These are phyloP conservation scores for Skeletonema grethae DNA, from an alignment of 108 stramenopile genomes.

Conservation along the genomic window DNA sequence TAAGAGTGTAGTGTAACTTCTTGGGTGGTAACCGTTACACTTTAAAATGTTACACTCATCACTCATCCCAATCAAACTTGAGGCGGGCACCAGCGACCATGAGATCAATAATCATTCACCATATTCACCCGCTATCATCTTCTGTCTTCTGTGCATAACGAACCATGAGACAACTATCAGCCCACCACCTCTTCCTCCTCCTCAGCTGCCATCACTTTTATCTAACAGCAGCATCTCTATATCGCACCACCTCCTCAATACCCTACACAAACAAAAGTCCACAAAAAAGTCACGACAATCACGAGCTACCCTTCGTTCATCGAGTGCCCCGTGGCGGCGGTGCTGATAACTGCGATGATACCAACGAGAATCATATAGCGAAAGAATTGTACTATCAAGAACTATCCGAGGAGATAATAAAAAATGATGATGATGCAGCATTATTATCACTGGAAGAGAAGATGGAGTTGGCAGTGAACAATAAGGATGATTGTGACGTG, in stretches of 20 bases:
- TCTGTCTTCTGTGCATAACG: too few relatives aligned
- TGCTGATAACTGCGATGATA: not conserved
- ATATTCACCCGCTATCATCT: too few relatives aligned
- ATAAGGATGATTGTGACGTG: not conserved
- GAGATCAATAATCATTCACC: too few relatives aligned
- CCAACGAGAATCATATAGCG: not conserved
- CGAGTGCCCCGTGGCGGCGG: constrained; percentile 1
- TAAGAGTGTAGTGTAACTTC: too few relatives aligned
- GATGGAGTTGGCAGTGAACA: not conserved
- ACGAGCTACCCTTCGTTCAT: not conserved
- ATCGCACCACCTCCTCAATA: not conserved
- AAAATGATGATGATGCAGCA: not conserved
- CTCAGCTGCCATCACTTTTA: not conserved
- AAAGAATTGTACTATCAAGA: not conserved
- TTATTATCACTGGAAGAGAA: not conserved
- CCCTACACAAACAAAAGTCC: not conserved
- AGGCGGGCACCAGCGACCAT: too few relatives aligned
- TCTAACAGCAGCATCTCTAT: not conserved
- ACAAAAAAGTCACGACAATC: not conserved
- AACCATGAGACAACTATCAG: not conserved
- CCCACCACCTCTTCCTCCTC: not conserved
- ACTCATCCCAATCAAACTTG: too few relatives aligned
- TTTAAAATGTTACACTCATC: too few relatives aligned
- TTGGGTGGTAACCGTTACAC: too few relatives aligned
- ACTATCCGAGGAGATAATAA: not conserved